Percentiles rank a stretch among this genome's conserved stretches.
Conservation (phyloP, 2,329 filamentous ascomycete species). For the Tolypocladium sp. region DNA sequence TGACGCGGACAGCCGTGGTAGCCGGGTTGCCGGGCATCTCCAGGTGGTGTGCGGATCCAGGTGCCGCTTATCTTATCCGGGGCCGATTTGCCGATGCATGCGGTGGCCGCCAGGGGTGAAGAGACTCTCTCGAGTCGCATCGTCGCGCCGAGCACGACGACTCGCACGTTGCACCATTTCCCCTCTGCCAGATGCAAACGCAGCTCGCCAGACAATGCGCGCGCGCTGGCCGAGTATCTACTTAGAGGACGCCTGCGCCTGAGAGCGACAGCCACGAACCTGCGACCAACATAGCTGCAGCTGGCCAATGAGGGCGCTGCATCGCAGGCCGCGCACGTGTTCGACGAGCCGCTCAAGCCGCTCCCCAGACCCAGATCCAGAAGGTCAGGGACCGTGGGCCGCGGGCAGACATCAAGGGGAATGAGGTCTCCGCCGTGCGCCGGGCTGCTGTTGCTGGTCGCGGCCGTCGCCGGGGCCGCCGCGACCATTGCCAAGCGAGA, state of each 20-base stretch:
- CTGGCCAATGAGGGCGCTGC: not conserved
- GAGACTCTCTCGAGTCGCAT: not conserved
- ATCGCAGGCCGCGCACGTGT: not conserved
- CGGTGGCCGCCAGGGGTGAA: not conserved
- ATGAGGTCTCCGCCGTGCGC: not conserved
- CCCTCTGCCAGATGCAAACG: not conserved
- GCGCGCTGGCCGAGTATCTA: not conserved
- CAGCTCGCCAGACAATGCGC: not conserved
- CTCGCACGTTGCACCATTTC: not conserved
- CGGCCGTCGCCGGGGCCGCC: constrained; percentile 1
- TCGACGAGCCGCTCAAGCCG: not conserved
- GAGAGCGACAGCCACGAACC: not conserved
- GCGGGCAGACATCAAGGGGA: not conserved
- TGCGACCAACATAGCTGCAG: not conserved
- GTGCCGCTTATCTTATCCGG: not conserved
- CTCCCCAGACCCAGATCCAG: not conserved
- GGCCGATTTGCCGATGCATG: not conserved
- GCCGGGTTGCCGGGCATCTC: not conserved
- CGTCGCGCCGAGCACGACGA: not conserved
- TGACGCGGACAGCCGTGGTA: not conserved
- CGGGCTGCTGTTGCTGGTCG: constrained; percentile 1
- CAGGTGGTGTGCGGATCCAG: not conserved
- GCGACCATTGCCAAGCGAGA: not conserved
- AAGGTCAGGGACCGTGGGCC: not conserved
- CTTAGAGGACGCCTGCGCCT: not conserved